Percentiles rank a stretch among this genome's conserved stretches.
phyloP scores from a whole-genome alignment of 164 flowering plant genomes.

The Magnolia sinica region DNA sequence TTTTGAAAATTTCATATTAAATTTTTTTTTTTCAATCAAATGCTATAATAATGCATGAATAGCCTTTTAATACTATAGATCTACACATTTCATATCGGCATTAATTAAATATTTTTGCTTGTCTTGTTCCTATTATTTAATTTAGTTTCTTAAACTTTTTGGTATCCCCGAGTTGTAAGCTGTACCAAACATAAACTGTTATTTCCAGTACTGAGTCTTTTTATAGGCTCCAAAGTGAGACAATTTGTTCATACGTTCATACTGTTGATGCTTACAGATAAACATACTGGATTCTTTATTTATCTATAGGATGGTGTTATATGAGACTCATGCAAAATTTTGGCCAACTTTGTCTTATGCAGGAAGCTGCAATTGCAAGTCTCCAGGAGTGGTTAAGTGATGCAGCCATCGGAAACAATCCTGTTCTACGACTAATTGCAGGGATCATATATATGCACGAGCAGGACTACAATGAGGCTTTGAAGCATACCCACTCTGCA shows the following conservation, averaged over 20 bases:
- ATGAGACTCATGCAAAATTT: background rate
- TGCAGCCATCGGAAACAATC: conserved; percentile 78
- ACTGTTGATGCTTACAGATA: background rate
- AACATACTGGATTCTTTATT: background rate
- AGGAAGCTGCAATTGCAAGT: conserved; percentile 70
- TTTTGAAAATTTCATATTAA: too few species aligned
- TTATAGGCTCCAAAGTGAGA: background rate
- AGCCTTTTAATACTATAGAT: too few species aligned
- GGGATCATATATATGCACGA: conserved; percentile 87
- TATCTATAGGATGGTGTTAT: background rate
- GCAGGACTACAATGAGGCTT: conserved; percentile 88
- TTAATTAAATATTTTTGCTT: too few species aligned
- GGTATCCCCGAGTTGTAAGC: too few species aligned
- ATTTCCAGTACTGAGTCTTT: too few species aligned
- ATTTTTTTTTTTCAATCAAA: too few species aligned
- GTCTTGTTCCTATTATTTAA: too few species aligned
- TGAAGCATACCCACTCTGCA: conserved; percentile 84
- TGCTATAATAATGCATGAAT: too few species aligned
- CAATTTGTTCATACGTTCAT: background rate
- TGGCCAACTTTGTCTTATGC: conserved; percentile 14
- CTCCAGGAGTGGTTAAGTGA: conserved; percentile 82
- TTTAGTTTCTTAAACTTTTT: too few species aligned
- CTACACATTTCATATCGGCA: too few species aligned
- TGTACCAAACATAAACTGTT: too few species aligned
- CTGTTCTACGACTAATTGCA: conserved; percentile 67